Evolutionary conservation across 371 early-diverging fungal genomes (phyloP).

Genomic region (Apophysomyces elegans): DNA sequence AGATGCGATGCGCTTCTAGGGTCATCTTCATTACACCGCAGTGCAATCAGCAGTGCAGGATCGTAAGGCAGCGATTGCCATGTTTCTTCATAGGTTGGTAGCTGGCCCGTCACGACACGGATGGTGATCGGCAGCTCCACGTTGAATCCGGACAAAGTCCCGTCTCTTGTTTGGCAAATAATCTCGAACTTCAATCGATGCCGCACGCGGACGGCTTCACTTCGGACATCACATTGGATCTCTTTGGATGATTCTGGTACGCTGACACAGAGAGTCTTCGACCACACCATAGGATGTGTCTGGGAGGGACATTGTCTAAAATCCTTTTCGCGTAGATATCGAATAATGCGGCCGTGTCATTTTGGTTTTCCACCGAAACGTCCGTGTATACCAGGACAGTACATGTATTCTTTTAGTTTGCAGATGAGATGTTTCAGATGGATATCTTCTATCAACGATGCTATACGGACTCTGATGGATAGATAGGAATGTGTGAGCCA

Average conservation of each 20-base stretch:
- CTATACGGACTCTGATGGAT: background rate
- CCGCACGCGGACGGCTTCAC: conserved; percentile 32
- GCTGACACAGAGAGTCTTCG: conserved; percentile 1
- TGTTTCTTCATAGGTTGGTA: conserved; percentile 39
- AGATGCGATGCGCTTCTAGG: conserved; percentile 3
- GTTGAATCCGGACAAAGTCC: conserved; percentile 29
- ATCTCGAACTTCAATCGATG: conserved; percentile 35
- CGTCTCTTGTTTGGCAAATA: conserved; percentile 26
- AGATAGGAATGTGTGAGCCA: background rate
- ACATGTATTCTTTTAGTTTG: conserved; percentile 20
- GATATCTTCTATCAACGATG: background rate
- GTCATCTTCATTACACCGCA: background rate
- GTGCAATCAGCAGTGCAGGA: conserved; percentile 1
- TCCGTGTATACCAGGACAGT: conserved; percentile 18
- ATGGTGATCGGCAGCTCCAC: conserved; percentile 30
- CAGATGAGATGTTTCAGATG: background rate
- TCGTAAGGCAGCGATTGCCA: conserved; percentile 21
- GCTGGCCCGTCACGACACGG: conserved; percentile 16
- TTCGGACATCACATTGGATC: conserved; percentile 29
- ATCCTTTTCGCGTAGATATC: conserved; percentile 11
- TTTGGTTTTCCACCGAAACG: background rate
- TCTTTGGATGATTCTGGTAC: conserved; percentile 11
- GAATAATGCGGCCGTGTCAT: conserved; percentile 9
- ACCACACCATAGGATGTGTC: conserved; percentile 6
- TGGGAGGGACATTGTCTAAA: conserved; percentile 11